These are phyloP conservation scores for Fusarium clavum DNA, from an alignment of 2,329 filamentous ascomycete species.

Conservation along the genomic window DNA sequence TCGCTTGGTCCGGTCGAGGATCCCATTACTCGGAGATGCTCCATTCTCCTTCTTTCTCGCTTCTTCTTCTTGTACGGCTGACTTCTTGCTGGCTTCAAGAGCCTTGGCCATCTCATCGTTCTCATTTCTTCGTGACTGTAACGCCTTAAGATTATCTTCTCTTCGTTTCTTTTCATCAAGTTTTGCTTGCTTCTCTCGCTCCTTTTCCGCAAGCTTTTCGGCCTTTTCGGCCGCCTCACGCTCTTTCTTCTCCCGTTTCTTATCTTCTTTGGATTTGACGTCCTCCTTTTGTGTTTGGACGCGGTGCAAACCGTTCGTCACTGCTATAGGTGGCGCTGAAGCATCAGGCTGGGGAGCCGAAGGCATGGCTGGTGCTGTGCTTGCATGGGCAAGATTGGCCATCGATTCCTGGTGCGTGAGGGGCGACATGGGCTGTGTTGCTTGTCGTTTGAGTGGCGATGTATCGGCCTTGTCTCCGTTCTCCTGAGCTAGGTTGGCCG, in stretches of 20 bases:
- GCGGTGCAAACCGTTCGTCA: constrained; percentile 36
- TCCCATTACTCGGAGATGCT: constrained; percentile 53
- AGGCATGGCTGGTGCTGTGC: constrained; percentile 66
- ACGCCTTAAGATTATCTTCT: constrained; percentile 67
- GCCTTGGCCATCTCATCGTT: constrained; percentile 72
- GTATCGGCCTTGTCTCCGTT: constrained; percentile 59
- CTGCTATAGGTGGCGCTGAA: constrained; percentile 28
- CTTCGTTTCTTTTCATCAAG: constrained; percentile 56
- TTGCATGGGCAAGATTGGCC: constrained; percentile 72
- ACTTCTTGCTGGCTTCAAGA: constrained; percentile 73
- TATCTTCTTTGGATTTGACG: constrained; percentile 68
- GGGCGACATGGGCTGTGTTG: constrained; percentile 61
- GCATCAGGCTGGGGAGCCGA: constrained; percentile 34
- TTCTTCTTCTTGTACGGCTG: constrained; percentile 65
- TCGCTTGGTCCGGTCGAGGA: constrained; percentile 75
- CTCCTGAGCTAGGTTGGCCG: constrained; percentile 66
- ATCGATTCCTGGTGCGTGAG: constrained; percentile 64
- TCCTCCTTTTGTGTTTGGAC: constrained; percentile 45
- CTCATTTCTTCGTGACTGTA: constrained; percentile 64
- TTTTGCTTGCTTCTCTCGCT: constrained; percentile 57
- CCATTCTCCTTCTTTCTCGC: constrained; percentile 55
- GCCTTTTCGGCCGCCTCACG: constrained; percentile 67
- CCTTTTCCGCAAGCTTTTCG: constrained; percentile 61
- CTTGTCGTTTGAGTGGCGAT: constrained; percentile 61
- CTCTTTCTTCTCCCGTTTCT: constrained; percentile 77